Base-by-base conservation (phyloP, 1,284 basidiomycete genomes). In the Fomes fomentarius region DNA sequence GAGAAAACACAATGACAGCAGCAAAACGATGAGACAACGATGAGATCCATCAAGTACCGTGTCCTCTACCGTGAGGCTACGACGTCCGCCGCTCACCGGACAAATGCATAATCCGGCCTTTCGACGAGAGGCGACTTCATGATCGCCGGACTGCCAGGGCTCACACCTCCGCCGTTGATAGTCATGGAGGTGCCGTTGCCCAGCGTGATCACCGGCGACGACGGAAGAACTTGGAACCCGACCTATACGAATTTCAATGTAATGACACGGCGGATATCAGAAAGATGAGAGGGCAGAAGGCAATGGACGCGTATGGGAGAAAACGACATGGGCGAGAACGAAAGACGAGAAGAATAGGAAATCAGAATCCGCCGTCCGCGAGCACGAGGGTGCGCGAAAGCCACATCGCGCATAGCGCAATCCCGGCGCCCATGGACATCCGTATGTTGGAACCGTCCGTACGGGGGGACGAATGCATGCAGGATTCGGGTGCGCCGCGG, bases 341-440 rank as follows among this genome's bases (percentile, higher is more conserved):
- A 40, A 52, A 19, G 41, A 39, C 49, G 51, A 35, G 22, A 14
- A 33, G 10, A 9, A n/a, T 10, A 22, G n/a, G 14, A 19, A 37
- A 28, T 53, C 47, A 40, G 17, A 26, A 14, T 14, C 31, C 39
- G 19, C 38, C 56, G 35, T 47, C 47, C 17, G 41, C 51, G 26
- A 52, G 30, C 24, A 14, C 21, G 22, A 47, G 45, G 4, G 33
- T 24, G 14, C 14, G 45, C 8, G 51, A 50, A 6, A 41, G 34
- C 10, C 40, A 43, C 26, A 44, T n/a, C 12, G 47, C 43, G 33
- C 38, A 47, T 39, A 52, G 42, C 19, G 30, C 35, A 10, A 47
- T 6, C 11, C 35, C 40, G 8, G 44, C 17, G 28, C 56, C 56
- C 39, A 57, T 31, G 4, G 56, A 42, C 17, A 44, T 26, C 56